A percentile compares a stretch with the other conserved stretches of the same genome.
Conservation (phyloP, 805 yeast genomes). For the Yarrowia porcina region DNA sequence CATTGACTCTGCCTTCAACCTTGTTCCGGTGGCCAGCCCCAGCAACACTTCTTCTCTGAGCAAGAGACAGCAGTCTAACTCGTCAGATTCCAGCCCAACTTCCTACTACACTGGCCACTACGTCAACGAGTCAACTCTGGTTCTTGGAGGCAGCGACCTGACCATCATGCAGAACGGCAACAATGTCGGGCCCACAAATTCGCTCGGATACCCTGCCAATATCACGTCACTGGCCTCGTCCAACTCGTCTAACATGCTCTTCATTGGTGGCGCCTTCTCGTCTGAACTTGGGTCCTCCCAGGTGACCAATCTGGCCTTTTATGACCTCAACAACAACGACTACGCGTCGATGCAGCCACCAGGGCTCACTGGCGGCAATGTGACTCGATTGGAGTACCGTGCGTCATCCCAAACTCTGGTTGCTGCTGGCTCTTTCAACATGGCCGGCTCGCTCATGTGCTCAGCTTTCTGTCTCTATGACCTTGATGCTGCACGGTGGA, state of each 20-base stretch:
- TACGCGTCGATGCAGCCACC: constrained; percentile 52
- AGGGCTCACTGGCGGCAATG: constrained; percentile 40
- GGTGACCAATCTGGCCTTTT: constrained; percentile 51
- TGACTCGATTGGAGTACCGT: constrained; percentile 44
- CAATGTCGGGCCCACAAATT: constrained; percentile 34
- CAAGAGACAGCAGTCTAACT: neutral
- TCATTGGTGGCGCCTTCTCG: constrained; percentile 39
- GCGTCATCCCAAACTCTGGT: constrained; percentile 47
- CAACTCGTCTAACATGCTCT: constrained; percentile 29
- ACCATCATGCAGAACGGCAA: constrained; percentile 34
- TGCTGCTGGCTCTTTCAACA: constrained; percentile 71
- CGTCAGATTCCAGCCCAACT: neutral
- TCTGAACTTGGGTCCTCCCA: constrained; percentile 31
- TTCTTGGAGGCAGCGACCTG: constrained; percentile 15
- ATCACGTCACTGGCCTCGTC: constrained; percentile 26
- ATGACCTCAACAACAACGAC: constrained; percentile 46
- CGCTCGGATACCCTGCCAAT: constrained; percentile 28
- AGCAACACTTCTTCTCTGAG: neutral
- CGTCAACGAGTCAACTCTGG: neutral
- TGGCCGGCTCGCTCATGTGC: constrained; percentile 58
- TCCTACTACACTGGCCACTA: constrained; percentile 17
- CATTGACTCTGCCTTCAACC: neutral
- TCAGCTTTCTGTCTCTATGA: constrained; percentile 65
- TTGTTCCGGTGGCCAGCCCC: neutral
- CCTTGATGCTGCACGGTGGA: constrained; percentile 53